These are phyloP conservation scores for Trichothecium sympodiale DNA, from an alignment of 2,329 filamentous ascomycete genomes.

Conservation along the genomic window DNA sequence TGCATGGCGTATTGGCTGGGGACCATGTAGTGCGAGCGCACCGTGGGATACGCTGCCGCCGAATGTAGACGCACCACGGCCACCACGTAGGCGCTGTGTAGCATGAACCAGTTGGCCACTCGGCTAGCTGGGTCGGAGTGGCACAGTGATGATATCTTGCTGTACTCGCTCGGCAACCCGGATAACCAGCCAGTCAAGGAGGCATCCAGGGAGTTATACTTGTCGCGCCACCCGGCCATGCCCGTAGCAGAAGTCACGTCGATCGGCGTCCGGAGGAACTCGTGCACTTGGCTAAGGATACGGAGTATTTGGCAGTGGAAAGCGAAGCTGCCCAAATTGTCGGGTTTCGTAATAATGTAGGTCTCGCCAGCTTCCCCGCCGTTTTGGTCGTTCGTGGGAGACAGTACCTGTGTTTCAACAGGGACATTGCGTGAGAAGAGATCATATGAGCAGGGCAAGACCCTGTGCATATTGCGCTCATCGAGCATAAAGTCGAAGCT, in stretches of 20 bases:
- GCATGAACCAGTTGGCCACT: constrained; percentile 35
- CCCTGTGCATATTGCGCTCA: constrained; percentile 25
- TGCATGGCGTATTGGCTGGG: constrained; percentile 34
- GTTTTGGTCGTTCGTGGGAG: constrained; percentile 12
- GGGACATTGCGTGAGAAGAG: constrained; percentile 31
- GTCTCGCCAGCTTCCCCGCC: constrained; percentile 6
- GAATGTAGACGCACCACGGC: constrained; percentile 32
- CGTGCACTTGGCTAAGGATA: constrained; percentile 30
- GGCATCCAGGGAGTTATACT: constrained; percentile 25
- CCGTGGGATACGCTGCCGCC: constrained; percentile 28
- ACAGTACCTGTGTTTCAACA: constrained; percentile 26
- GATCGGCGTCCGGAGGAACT: constrained; percentile 27
- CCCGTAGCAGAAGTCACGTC: constrained; percentile 25
- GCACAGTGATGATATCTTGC: constrained; percentile 31
- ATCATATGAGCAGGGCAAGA: constrained; percentile 32
- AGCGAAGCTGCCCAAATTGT: constrained; percentile 32
- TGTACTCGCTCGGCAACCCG: constrained; percentile 30
- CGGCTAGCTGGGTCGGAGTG: constrained; percentile 32
- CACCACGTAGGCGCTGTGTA: constrained; percentile 33
- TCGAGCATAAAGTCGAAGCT: constrained; percentile 30
- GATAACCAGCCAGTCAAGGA: constrained; percentile 30
- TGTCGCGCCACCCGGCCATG: constrained; percentile 28
- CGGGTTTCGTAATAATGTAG: constrained; percentile 23
- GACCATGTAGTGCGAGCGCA: constrained; percentile 27
- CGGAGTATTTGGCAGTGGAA: constrained; percentile 33